Evolutionary conservation across 108 stramenopile species (phyloP).

Genomic region (Discostella stelligeroides): DNA sequence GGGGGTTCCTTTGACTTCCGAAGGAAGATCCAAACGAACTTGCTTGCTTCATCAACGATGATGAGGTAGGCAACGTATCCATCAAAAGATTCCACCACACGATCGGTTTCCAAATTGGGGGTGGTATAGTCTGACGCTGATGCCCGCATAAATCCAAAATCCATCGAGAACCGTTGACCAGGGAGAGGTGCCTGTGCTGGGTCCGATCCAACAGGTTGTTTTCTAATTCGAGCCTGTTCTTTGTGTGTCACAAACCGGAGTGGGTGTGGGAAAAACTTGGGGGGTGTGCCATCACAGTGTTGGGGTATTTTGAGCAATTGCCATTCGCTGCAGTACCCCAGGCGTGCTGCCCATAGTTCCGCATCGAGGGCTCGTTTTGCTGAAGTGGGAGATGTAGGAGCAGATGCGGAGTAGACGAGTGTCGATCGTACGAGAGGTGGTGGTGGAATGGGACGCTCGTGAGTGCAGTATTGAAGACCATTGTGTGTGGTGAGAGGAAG

Average conservation of each 20-base stretch:
- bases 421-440: too few relatives aligned
- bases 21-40: too few relatives aligned
- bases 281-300: neutral
- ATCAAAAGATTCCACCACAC: neutral
- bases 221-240: conserved; percentile 1
- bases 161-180: neutral
- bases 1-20: too few relatives aligned
- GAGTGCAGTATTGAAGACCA: too few relatives aligned
- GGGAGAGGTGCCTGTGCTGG: neutral
- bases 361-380: too few relatives aligned
- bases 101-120: too few relatives aligned
- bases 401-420: too few relatives aligned
- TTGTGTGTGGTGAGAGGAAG: too few relatives aligned
- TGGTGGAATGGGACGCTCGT: too few relatives aligned
- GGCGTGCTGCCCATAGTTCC: neutral
- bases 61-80: neutral
- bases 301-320: neutral
- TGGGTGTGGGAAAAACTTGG: too few relatives aligned
- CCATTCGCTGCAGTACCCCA: neutral
- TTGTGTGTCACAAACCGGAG: neutral
- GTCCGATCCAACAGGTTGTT: neutral
- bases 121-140: neutral
- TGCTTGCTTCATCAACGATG: neutral
- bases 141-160: neutral
- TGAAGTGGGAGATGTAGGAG: too few relatives aligned